Conservation (phyloP, 495 filamentous ascomycete species). For the Penicillium alfredii region DNA sequence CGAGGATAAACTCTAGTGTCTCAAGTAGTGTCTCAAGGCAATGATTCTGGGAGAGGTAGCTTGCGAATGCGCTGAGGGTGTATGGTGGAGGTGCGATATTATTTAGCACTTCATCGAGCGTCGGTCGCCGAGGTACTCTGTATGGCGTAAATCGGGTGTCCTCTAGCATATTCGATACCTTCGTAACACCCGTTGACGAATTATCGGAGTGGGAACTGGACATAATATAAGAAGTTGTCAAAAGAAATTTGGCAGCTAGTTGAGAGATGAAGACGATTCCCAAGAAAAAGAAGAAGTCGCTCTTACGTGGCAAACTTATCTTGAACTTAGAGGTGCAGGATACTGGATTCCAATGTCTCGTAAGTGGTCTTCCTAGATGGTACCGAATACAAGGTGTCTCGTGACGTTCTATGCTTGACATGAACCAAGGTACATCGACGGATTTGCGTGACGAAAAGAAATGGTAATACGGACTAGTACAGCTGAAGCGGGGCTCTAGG, state of each 20-base stretch:
- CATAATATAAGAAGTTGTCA: neutral
- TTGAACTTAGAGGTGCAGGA: neutral
- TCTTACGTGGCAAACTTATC: neutral
- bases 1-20: conserved; percentile 86
- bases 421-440: too few relatives aligned
- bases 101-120: conserved; percentile 70
- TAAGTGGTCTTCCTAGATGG: neutral
- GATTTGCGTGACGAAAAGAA: too few relatives aligned
- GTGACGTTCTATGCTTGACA: conserved; percentile 2
- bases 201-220: neutral
- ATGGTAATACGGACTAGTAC: too few relatives aligned
- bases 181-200: neutral
- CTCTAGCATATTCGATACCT: neutral
- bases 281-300: neutral
- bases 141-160: neutral
- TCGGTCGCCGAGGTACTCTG: conserved; percentile 49
- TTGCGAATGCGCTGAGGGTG: conserved; percentile 80
- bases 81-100: conserved; percentile 76
- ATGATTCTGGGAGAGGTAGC: conserved; percentile 84
- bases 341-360: neutral
- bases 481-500: too few relatives aligned
- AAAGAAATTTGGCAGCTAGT: neutral
- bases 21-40: conserved; percentile 84
- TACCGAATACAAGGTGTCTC: conserved; percentile 1
- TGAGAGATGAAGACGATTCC: neutral